phyloP scores from a whole-genome alignment of 2,329 filamentous ascomycete genomes.

The Sclerotinia minor region DNA sequence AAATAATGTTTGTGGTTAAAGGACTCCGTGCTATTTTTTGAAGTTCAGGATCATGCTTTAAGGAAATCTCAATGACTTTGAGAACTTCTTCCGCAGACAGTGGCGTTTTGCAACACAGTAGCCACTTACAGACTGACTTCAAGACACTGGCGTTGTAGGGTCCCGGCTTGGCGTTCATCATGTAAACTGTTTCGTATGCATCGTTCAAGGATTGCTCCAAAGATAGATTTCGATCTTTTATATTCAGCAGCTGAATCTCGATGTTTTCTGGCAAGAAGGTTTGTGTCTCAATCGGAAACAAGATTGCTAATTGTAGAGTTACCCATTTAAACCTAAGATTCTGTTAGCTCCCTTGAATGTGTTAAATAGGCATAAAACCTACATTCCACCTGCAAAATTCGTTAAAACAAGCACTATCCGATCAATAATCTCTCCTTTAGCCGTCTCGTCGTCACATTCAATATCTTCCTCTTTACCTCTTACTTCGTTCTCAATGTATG shows the following conservation, averaged over 20 bases:
- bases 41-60: not conserved
- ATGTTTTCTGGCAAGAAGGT: not conserved
- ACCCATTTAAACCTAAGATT: conserved; percentile 3
- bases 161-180: not conserved
- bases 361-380: not conserved
- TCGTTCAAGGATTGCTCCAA: not conserved
- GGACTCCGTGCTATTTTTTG: not conserved
- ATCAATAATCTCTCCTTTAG: not conserved
- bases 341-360: not conserved
- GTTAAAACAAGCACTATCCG: not conserved
- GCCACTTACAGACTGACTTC: not conserved
- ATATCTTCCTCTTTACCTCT: not conserved
- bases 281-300: conserved; percentile 8
- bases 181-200: not conserved
- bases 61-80: not conserved
- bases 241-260: not conserved
- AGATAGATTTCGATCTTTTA: not conserved
- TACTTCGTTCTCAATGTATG: not conserved
- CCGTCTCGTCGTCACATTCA: not conserved
- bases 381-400: not conserved
- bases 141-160: not conserved
- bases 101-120: not conserved
- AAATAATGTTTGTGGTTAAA: not conserved
- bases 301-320: not conserved
- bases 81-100: not conserved